Evolutionary conservation across 129 eudicot species (phyloP).

Genomic region (Flaveria robusta): DNA sequence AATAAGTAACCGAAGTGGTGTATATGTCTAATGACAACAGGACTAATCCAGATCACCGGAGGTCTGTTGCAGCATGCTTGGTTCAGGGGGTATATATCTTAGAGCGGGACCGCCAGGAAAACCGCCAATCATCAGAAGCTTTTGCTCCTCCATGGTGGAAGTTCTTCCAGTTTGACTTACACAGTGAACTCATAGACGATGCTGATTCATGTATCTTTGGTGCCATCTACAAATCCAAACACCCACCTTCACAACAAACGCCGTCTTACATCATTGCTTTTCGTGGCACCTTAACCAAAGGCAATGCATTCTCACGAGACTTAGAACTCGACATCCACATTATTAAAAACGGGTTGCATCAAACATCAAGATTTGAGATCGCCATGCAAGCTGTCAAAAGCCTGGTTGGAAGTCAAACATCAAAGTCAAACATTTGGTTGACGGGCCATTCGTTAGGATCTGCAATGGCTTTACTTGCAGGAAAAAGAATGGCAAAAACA

Average conservation of each 20-base stretch:
- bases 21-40: constrained; percentile 40
- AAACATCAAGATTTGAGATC: constrained; percentile 63
- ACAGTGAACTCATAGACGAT: constrained; percentile 64
- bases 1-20: not conserved
- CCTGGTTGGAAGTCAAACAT: constrained; percentile 45
- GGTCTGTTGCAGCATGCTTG: constrained; percentile 80
- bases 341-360: constrained; percentile 67
- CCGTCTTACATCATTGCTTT: constrained; percentile 72
- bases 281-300: constrained; percentile 81
- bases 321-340: constrained; percentile 73
- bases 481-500: constrained; percentile 70
- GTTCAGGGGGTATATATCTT: constrained; percentile 82
- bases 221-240: constrained; percentile 62
- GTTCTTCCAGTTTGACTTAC: constrained; percentile 56
- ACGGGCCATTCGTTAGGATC: constrained; percentile 95
- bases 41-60: constrained; percentile 63
- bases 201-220: constrained; percentile 75
- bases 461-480: constrained; percentile 87
- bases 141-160: constrained; percentile 96
- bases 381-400: constrained; percentile 68
- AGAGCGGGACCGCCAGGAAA: constrained; percentile 84
- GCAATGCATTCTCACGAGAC: constrained; percentile 67
- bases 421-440: constrained; percentile 69
- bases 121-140: constrained; percentile 54
- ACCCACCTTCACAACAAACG: constrained; percentile 36